Conservation (phyloP, 2,329 filamentous ascomycete species). For the Colletotrichum tropicicola region DNA sequence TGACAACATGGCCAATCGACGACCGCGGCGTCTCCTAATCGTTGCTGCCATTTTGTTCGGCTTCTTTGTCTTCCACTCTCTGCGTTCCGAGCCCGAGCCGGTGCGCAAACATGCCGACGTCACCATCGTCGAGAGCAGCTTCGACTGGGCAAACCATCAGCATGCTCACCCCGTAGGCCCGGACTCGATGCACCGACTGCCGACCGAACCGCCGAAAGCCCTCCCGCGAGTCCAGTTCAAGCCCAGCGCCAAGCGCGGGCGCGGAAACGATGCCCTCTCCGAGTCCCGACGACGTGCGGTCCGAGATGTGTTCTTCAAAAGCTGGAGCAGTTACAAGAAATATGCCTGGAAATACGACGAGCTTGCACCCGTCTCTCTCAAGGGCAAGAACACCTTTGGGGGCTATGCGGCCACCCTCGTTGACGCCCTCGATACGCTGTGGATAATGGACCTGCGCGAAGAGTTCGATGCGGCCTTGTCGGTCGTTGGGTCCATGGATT, state of each 20-base stretch:
- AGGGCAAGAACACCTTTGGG: constrained; percentile 50
- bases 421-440: constrained; percentile 59
- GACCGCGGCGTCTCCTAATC: constrained; percentile 26
- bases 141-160: constrained; percentile 26
- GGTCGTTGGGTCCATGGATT: constrained; percentile 57
- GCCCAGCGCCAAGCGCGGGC: constrained; percentile 12
- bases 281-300: constrained; percentile 36
- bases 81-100: neutral
- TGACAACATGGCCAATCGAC: constrained; percentile 30
- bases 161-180: constrained; percentile 22
- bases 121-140: constrained; percentile 24
- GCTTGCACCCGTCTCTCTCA: constrained; percentile 50
- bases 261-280: constrained; percentile 16
- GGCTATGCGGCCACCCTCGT: constrained; percentile 57
- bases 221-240: constrained; percentile 28
- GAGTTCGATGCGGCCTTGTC: constrained; percentile 57
- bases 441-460: constrained; percentile 61
- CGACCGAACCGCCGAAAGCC: neutral
- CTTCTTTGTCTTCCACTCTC: constrained; percentile 3
- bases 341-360: constrained; percentile 58
- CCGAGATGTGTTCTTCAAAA: constrained; percentile 43
- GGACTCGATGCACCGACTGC: constrained; percentile 20
- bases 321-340: constrained; percentile 54
- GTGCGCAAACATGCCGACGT: constrained; percentile 11
- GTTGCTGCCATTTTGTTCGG: constrained; percentile 21